Percentiles rank a stretch among this genome's conserved stretches.
Conservation (phyloP, 768 basidiomycete genomes). For the Boletellus emodensis region DNA sequence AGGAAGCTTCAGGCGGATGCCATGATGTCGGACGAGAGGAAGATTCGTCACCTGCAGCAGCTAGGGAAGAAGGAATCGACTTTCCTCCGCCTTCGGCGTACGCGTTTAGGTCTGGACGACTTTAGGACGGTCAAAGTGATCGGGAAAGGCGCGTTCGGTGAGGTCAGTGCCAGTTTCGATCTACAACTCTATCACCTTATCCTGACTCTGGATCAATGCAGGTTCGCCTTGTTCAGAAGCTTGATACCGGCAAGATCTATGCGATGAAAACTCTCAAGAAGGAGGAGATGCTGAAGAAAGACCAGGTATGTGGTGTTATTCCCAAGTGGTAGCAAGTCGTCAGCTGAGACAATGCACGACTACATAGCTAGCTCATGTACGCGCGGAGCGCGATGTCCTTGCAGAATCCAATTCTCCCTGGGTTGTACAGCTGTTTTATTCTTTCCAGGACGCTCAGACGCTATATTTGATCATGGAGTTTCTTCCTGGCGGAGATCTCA, state of each 20-base stretch:
- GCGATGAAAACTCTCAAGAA: constrained; percentile 98
- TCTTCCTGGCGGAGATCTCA: constrained; percentile 94
- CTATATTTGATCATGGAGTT: constrained; percentile 99
- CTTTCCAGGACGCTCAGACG: constrained; percentile 92
- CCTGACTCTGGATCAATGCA: constrained; percentile 16
- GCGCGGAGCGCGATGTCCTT: constrained; percentile 94
- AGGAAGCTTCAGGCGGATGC: constrained; percentile 68
- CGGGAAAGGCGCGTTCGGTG: constrained; percentile 98
- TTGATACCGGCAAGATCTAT: constrained; percentile 96
- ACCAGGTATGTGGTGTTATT: constrained; percentile 60
- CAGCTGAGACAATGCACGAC: constrained; percentile 1
- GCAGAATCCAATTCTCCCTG: constrained; percentile 93
- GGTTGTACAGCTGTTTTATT: constrained; percentile 97
- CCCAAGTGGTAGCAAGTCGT: background rate
- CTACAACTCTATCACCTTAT: background rate
- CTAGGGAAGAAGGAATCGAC: constrained; percentile 86
- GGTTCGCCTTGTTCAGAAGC: constrained; percentile 94
- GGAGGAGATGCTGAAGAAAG: constrained; percentile 98
- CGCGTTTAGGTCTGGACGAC: constrained; percentile 86
- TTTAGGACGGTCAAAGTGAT: constrained; percentile 98
- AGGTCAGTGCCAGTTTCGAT: constrained; percentile 47
- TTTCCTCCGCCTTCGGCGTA: constrained; percentile 82
- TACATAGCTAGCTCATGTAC: constrained; percentile 87
- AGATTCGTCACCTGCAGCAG: constrained; percentile 76
- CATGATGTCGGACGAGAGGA: constrained; percentile 76